These are phyloP conservation scores for Hibiscus syriacus DNA, from an alignment of 345 rosid species.

Conservation along the genomic window DNA sequence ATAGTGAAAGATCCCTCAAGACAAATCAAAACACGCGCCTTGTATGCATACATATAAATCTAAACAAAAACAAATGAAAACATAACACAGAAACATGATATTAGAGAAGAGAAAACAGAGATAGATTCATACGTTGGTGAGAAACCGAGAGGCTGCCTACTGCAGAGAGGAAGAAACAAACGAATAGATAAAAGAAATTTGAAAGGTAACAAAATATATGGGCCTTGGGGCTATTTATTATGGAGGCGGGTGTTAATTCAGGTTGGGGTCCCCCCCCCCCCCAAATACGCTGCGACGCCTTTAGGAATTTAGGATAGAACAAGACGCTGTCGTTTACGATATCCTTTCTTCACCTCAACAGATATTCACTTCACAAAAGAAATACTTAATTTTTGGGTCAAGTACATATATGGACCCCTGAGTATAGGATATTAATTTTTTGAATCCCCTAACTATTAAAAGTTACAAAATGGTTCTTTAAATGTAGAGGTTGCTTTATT, in stretches of 20 bases:
- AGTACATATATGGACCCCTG: too few species aligned
- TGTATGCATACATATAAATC: neutral
- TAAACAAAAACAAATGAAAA: neutral
- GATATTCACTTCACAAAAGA: neutral
- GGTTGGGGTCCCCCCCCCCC: too few species aligned
- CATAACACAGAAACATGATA: too few species aligned
- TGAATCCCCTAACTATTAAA: too few species aligned
- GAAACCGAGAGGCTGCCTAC: slow-evolving; percentile 3
- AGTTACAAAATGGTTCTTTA: too few species aligned
- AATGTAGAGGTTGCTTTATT: too few species aligned
- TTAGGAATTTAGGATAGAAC: neutral
- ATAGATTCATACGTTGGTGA: neutral
- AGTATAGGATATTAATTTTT: too few species aligned
- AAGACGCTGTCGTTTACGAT: neutral
- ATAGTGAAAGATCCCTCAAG: neutral
- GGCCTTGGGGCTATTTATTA: neutral
- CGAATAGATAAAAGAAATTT: neutral
- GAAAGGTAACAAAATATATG: neutral
- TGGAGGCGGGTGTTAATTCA: neutral
- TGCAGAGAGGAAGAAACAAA: neutral
- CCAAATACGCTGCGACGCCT: neutral
- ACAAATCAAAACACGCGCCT: neutral
- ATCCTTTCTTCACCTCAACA: neutral
- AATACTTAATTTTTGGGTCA: too few species aligned
- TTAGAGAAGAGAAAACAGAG: neutral